These are phyloP conservation scores for Saturnispora bothae DNA, from an alignment of 805 yeast species.

Conservation along the genomic window DNA sequence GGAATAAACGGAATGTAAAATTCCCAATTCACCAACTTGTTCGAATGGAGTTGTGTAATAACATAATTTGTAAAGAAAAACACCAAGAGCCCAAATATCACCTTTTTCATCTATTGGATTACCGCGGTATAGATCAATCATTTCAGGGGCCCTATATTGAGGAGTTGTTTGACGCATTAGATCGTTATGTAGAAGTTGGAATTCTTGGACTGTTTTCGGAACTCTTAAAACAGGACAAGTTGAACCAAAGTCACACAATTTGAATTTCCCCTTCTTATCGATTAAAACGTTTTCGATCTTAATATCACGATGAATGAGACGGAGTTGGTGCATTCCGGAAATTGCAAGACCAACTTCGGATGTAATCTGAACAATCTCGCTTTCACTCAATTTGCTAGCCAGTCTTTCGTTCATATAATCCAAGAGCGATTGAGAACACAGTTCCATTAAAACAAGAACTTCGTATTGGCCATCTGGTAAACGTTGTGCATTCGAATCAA, in stretches of 20 bases:
- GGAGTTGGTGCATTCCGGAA: slow-evolving; percentile 72
- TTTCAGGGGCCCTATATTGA: slow-evolving; percentile 91
- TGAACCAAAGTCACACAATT: slow-evolving; percentile 91
- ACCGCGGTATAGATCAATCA: slow-evolving; percentile 80
- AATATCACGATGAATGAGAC: slow-evolving; percentile 82
- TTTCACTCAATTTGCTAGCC: slow-evolving; percentile 64
- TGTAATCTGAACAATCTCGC: slow-evolving; percentile 76
- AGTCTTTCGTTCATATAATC: slow-evolving; percentile 86
- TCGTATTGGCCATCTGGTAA: slow-evolving; percentile 51
- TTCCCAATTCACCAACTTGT: slow-evolving; percentile 75
- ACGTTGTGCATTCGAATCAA: slow-evolving; percentile 91
- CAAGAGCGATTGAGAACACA: slow-evolving; percentile 76
- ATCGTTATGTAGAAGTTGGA: slow-evolving; percentile 71
- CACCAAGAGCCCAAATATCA: slow-evolving; percentile 96
- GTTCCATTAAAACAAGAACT: slow-evolving; percentile 86
- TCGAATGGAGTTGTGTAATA: slow-evolving; percentile 95
- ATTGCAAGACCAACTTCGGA: slow-evolving; percentile 71
- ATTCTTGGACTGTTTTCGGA: slow-evolving; percentile 65
- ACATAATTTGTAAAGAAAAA: slow-evolving; percentile 80
- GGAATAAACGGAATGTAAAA: slow-evolving; percentile 70
- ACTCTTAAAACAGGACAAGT: slow-evolving; percentile 61
- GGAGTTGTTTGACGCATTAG: slow-evolving; percentile 88
- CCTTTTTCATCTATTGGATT: slow-evolving; percentile 83
- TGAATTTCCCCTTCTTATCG: slow-evolving; percentile 57
- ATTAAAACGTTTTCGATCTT: slow-evolving; percentile 91